Conservation (phyloP, 106 monocot species). For the Allium sativum region DNA sequence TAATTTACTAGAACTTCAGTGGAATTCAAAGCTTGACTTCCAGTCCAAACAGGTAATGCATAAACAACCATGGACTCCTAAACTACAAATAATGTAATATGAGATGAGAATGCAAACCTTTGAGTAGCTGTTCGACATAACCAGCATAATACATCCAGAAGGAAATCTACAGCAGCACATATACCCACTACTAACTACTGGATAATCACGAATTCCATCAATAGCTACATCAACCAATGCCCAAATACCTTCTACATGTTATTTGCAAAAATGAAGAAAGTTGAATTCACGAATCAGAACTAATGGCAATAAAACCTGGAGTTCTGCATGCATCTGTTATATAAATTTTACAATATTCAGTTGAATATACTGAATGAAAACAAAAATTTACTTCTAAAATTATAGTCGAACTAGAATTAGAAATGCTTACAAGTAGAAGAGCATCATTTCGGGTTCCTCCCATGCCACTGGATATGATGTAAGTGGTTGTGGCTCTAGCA, state of each 20-base stretch:
- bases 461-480: slow-evolving; percentile 47
- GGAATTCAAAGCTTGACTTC: background rate
- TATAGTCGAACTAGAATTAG: background rate
- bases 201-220: slow-evolving; percentile 19
- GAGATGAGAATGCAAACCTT: slow-evolving; percentile 24
- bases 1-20: background rate
- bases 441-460: slow-evolving; percentile 44
- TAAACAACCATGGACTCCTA: background rate
- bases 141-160: slow-evolving; percentile 57
- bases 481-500: slow-evolving; percentile 29
- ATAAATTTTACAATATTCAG: background rate
- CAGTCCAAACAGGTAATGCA: background rate
- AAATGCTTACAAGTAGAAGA: slow-evolving; percentile 43
- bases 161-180: slow-evolving; percentile 47
- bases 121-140: slow-evolving; percentile 63
- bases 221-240: slow-evolving; percentile 61
- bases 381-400: background rate
- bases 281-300: slow-evolving; percentile 43
- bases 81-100: background rate
- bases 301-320: slow-evolving; percentile 59
- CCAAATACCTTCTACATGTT: slow-evolving; percentile 54
- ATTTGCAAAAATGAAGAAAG: slow-evolving; percentile 70
- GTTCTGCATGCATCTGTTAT: slow-evolving; percentile 58
- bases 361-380: background rate
- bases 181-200: background rate